A percentile compares a stretch with the other conserved stretches of the same genome.
These are phyloP conservation scores for Aquilaria sinensis DNA, from an alignment of 345 rosid species.

Conservation along the genomic window DNA sequence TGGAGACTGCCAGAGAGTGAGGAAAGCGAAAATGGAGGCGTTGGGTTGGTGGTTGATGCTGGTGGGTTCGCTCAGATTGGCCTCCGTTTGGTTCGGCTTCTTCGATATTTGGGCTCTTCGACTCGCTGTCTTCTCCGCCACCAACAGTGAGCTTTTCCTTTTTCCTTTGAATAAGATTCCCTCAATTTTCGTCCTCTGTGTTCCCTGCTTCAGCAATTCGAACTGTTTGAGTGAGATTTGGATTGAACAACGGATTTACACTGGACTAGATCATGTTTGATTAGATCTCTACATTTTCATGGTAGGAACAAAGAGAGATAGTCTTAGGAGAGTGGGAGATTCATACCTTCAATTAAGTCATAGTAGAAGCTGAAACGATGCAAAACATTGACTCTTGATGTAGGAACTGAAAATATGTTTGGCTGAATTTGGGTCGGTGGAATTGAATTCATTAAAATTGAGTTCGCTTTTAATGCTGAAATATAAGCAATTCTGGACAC, in stretches of 20 bases:
- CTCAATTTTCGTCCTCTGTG: neutral
- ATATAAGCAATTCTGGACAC: too few species aligned
- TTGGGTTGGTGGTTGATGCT: conserved; percentile 92
- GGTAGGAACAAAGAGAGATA: neutral
- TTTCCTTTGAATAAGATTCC: neutral
- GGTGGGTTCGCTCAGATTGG: conserved; percentile 77
- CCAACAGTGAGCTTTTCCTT: conserved; percentile 39
- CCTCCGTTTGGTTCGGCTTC: conserved; percentile 95
- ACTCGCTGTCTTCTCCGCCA: conserved; percentile 81
- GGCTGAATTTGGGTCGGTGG: too few species aligned
- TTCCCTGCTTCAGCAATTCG: too few species aligned
- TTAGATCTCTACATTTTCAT: conserved; percentile 11
- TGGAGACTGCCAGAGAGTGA: neutral
- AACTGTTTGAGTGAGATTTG: neutral
- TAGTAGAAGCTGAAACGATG: conserved; percentile 7
- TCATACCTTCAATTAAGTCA: neutral
- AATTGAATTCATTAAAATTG: too few species aligned
- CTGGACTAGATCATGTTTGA: too few species aligned
- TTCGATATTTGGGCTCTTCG: conserved; percentile 88
- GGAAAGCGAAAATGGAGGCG: conserved; percentile 50
- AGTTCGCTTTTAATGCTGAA: too few species aligned
- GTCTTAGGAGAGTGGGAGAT: conserved; percentile 3
- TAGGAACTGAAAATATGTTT: too few species aligned
- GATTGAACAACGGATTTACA: neutral
- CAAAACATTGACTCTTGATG: neutral